Evolutionary conservation across 257 asterid species (phyloP).

Genomic region (Parsonsia alboflavescens): DNA sequence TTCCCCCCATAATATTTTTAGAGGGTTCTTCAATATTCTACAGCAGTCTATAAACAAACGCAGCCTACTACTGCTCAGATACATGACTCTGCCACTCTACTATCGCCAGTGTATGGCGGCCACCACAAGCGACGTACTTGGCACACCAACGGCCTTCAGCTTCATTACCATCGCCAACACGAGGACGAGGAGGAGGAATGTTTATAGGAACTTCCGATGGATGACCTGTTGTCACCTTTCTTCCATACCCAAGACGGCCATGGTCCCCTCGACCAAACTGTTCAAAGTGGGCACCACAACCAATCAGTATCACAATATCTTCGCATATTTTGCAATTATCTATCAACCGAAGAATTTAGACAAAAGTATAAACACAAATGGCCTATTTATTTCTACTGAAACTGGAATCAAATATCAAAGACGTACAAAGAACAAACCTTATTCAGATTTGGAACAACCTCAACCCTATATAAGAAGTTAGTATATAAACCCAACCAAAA

Average conservation of each 20-base stretch:
- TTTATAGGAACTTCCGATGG: conserved; percentile 86
- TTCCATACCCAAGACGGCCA: conserved; percentile 96
- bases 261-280: conserved; percentile 99
- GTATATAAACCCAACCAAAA: no score
- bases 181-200: conserved; percentile 51
- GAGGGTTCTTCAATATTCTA: background rate
- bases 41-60: background rate
- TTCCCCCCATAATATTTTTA: no score
- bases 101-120: conserved; percentile 84
- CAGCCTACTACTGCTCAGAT: background rate
- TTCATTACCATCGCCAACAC: conserved; percentile 14
- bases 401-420: background rate
- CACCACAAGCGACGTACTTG: conserved; percentile 85
- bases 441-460: background rate
- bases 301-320: background rate
- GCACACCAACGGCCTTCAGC: conserved; percentile 70
- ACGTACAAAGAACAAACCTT: background rate
- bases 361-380: background rate
- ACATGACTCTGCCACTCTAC: conserved; percentile 48
- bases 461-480: background rate
- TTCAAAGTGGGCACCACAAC: conserved; percentile 15
- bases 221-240: conserved; percentile 85
- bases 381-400: background rate
- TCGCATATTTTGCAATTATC: no score
- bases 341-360: background rate